A percentile compares a stretch with the other conserved stretches of the same genome.
Evolutionary conservation across 2,329 filamentous ascomycete species (phyloP).

Genomic region (Monosporascus sp.): DNA sequence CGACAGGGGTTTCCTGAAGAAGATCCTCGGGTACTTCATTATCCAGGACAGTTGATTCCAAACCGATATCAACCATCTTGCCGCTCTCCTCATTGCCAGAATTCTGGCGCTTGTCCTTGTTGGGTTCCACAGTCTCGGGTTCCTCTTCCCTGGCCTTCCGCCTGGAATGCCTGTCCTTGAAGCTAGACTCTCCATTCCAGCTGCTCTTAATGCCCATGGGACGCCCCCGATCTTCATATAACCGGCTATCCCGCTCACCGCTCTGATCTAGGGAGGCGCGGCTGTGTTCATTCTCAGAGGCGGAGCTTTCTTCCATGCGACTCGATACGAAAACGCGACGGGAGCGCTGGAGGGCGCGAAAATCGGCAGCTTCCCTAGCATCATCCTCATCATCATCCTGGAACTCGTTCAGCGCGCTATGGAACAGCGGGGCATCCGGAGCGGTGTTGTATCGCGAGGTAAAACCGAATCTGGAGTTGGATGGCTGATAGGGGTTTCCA

Average conservation of each 20-base stretch:
- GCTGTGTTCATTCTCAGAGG: conserved; percentile 69
- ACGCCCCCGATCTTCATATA: conserved; percentile 42
- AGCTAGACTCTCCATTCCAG: conserved; percentile 53
- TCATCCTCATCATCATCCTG: conserved; percentile 90
- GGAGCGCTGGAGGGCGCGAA: conserved; percentile 86
- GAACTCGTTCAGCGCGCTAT: conserved; percentile 84
- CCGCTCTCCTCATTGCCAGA: conserved; percentile 40
- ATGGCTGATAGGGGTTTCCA: conserved; percentile 74
- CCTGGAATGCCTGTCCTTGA: conserved; percentile 30
- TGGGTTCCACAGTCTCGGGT: conserved; percentile 19
- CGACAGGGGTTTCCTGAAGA: conserved; percentile 46
- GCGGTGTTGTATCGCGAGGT: conserved; percentile 66
- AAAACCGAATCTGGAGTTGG: conserved; percentile 74
- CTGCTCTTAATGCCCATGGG: conserved; percentile 57
- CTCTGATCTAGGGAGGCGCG: conserved; percentile 50
- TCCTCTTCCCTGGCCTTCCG: conserved; percentile 39
- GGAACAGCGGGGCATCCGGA: conserved; percentile 88
- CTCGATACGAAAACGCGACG: conserved; percentile 82
- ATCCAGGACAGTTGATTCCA: conserved; percentile 62
- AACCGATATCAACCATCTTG: conserved; percentile 81
- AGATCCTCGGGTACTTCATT: conserved; percentile 58
- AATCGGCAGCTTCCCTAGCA: conserved; percentile 89
- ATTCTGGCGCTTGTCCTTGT: conserved; percentile 25
- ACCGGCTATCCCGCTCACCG: conserved; percentile 41
- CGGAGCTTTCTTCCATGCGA: conserved; percentile 78